Evolutionary conservation across 1,284 basidiomycete species (phyloP).

Genomic region (Fistulina hepatica): DNA sequence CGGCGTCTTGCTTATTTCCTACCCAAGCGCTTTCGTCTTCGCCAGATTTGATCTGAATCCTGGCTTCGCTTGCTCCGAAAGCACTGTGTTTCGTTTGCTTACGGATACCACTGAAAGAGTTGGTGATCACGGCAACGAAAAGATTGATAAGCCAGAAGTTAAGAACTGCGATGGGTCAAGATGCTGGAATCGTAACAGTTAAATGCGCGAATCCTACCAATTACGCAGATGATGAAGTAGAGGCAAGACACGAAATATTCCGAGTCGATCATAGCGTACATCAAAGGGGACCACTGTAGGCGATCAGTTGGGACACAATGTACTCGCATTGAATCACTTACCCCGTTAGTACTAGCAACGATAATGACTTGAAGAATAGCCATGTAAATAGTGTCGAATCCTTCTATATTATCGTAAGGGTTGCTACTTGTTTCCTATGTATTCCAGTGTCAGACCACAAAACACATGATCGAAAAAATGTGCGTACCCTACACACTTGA

Average conservation of each 20-base stretch:
- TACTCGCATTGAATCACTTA: conserved; percentile 25
- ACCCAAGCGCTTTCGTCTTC: too few species aligned
- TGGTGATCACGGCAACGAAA: conserved; percentile 94
- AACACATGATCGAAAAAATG: not conserved
- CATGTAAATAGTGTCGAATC: conserved; percentile 86
- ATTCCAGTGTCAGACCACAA: conserved; percentile 5
- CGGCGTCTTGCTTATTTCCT: too few species aligned
- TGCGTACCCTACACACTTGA: conserved; percentile 61
- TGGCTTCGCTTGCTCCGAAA: too few species aligned
- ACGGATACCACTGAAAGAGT: conserved; percentile 87
- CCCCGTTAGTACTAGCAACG: conserved; percentile 71
- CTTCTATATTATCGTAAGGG: conserved; percentile 59
- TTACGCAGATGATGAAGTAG: conserved; percentile 80
- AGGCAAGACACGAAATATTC: conserved; percentile 84
- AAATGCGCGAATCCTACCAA: too few species aligned
- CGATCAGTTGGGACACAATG: conserved; percentile 4
- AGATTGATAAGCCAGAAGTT: conserved; percentile 95
- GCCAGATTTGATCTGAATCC: too few species aligned
- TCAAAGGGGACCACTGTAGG: conserved; percentile 60
- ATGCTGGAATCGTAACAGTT: too few species aligned
- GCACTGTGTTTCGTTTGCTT: conserved; percentile 87
- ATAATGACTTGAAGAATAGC: conserved; percentile 81
- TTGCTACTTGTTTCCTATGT: conserved; percentile 36
- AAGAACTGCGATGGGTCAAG: too few species aligned
- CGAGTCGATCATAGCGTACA: conserved; percentile 89